Evolutionary conservation across 805 yeast species (phyloP), one percentile per base, ranked within the genome.

Genomic region (Suhomyces faveliae): DNA sequence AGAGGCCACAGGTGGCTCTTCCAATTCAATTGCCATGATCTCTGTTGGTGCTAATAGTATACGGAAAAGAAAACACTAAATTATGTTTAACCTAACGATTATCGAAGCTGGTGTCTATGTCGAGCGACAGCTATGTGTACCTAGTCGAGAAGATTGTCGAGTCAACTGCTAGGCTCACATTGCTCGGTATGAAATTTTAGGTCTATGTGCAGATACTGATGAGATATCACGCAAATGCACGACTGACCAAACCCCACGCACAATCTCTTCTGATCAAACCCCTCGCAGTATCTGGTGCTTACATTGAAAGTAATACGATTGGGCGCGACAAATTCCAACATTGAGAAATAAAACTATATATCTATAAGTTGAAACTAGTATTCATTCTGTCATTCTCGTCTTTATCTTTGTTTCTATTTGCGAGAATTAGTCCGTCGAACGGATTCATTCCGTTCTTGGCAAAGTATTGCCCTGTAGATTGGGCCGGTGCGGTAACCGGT

Each of bases 1-100:
- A 48, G 65, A 63, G 29, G 64, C 58, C 40, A 68, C 63, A 20
- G 67, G 66, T 17, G 75, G 75, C 51, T 71, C 76, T 60, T 73
- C 77, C 39, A 73, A 60, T 53, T 73, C 78, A 40, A 73, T 59
- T n/a, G 72, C 58, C 77, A 71, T 72, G n/a, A 17, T 17, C 2
- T 33, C 27, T 24, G 35, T 30, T 7, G 35, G 22, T 21, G 10
- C 20, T 37, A 11, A n/a, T 21, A 20, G 40, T 35, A 21, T 21
- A 19, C 23, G 24, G 24, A 21, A 37, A 9, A 10, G 21, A 33
- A 1, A 15, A 5, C 5, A 13, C 30, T n/a, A n/a, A n/a, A 5
- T n/a, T 27, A n/a, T 5, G 15, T n/a, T n/a, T 8, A n/a, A 15
- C n/a, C 30, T 27, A n/a, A n/a, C n/a, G n/a, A n/a, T n/a, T 27